A percentile compares a stretch with the other conserved stretches of the same genome.
Evolutionary conservation across 441 rosid species (phyloP).

Genomic region (Brassica hybrid): DNA sequence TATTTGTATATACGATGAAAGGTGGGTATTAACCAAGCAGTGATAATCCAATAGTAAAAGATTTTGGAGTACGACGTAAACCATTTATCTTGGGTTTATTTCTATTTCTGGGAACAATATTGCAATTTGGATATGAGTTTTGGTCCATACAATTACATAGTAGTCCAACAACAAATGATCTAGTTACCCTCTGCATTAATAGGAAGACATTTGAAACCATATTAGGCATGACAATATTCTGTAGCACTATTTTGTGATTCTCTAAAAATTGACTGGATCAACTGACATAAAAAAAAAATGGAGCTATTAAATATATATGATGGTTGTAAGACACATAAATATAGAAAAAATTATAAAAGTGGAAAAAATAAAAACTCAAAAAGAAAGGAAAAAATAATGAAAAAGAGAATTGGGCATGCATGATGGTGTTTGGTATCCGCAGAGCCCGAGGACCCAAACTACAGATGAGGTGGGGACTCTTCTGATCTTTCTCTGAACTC

Average conservation of each 20-base stretch:
- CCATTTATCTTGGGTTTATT: background rate
- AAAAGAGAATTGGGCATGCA: conserved; percentile 60
- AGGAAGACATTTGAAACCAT: too few relatives aligned
- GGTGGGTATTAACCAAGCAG: background rate
- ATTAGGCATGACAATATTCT: too few relatives aligned
- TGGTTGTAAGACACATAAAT: conserved; percentile 27
- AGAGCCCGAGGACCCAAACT: conserved; percentile 44
- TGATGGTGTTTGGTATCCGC: conserved; percentile 69
- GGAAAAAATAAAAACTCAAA: conserved; percentile 4
- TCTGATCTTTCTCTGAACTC: conserved; percentile 45
- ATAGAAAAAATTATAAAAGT: conserved; percentile 32
- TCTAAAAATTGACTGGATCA: too few relatives aligned
- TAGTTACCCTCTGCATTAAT: too few relatives aligned
- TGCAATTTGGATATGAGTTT: background rate
- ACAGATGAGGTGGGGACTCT: conserved; percentile 46
- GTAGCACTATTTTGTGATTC: too few relatives aligned
- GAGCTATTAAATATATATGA: conserved; percentile 1
- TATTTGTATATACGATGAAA: background rate
- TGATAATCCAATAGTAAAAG: background rate
- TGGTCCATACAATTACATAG: background rate
- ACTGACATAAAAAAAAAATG: background rate
- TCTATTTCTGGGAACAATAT: too few relatives aligned
- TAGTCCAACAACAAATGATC: background rate
- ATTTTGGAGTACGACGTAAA: background rate
- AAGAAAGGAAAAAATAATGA: conserved; percentile 45